Conservation (phyloP, 805 yeast genomes). For the Soucietia sequanensis region DNA sequence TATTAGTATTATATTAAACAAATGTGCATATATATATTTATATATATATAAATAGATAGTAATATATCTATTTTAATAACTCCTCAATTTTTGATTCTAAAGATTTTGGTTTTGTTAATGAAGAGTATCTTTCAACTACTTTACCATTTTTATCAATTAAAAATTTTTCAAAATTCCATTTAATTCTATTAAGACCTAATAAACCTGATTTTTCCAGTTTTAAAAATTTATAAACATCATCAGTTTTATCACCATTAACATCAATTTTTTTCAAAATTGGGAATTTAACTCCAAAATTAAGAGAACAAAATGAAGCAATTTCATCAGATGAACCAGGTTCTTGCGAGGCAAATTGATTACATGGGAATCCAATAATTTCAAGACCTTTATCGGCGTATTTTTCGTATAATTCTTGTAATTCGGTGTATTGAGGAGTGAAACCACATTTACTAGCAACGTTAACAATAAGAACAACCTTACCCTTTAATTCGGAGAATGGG, state of each 20-base stretch:
- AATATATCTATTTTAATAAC: constrained; percentile 43
- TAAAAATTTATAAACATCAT: constrained; percentile 28
- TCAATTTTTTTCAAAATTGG: constrained; percentile 36
- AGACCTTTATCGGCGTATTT: constrained; percentile 65
- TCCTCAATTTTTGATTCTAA: constrained; percentile 51
- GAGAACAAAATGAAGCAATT: constrained; percentile 18
- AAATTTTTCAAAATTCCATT: constrained; percentile 83
- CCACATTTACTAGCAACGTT: constrained; percentile 86
- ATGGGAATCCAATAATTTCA: constrained; percentile 79
- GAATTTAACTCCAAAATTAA: constrained; percentile 31
- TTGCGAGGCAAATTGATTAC: constrained; percentile 84
- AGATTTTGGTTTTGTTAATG: constrained; percentile 51
- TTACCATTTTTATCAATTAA: constrained; percentile 55
- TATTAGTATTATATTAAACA: background rate
- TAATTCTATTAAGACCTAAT: constrained; percentile 45
- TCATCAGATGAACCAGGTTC: constrained; percentile 61
- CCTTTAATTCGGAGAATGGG: constrained; percentile 61
- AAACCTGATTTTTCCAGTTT: constrained; percentile 24
- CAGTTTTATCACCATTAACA: constrained; percentile 35
- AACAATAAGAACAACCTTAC: constrained; percentile 79
- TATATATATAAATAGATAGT: no score
- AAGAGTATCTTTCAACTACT: constrained; percentile 60
- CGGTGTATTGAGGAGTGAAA: constrained; percentile 74
- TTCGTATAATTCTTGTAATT: constrained; percentile 64
- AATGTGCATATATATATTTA: background rate